Evolutionary conservation across 2,329 filamentous ascomycete species (phyloP).

Genomic region (Phialophora macrospora): DNA sequence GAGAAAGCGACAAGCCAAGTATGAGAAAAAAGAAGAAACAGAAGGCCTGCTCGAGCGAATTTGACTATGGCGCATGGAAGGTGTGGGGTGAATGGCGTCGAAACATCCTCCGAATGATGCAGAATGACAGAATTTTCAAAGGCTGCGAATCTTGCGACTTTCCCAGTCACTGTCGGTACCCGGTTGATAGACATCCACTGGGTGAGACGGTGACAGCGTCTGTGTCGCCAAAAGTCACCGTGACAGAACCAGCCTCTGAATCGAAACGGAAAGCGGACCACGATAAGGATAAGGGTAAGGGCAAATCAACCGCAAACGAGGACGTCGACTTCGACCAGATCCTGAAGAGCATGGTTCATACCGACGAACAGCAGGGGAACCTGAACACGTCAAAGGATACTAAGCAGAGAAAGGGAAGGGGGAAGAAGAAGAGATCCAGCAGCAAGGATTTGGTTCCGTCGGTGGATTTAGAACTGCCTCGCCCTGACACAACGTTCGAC

Average conservation of each 20-base stretch:
- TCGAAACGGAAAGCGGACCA: background rate
- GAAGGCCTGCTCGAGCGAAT: conserved; percentile 55
- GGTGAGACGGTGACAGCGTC: background rate
- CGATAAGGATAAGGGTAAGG: background rate
- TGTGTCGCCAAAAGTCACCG: background rate
- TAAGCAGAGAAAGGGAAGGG: conserved; percentile 4
- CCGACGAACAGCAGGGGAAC: background rate
- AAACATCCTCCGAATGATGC: conserved; percentile 23
- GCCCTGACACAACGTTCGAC: conserved; percentile 18
- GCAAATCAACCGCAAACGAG: conserved; percentile 20
- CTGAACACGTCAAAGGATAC: background rate
- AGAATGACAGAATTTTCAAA: conserved; percentile 17
- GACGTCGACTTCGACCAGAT: conserved; percentile 29
- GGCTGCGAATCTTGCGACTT: conserved; percentile 38
- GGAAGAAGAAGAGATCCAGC: conserved; percentile 8
- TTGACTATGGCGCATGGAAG: conserved; percentile 60
- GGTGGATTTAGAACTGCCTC: conserved; percentile 23
- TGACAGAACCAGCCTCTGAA: background rate
- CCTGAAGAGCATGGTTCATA: conserved; percentile 16
- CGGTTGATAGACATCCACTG: conserved; percentile 17
- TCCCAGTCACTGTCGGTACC: conserved; percentile 38
- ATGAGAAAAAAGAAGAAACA: conserved; percentile 44
- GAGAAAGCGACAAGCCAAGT: conserved; percentile 40
- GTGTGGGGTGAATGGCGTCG: conserved; percentile 51
- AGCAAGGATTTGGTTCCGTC: background rate